Evolutionary conservation across 2,329 filamentous ascomycete genomes (phyloP).

Genomic region (Podosphaera aphanis): DNA sequence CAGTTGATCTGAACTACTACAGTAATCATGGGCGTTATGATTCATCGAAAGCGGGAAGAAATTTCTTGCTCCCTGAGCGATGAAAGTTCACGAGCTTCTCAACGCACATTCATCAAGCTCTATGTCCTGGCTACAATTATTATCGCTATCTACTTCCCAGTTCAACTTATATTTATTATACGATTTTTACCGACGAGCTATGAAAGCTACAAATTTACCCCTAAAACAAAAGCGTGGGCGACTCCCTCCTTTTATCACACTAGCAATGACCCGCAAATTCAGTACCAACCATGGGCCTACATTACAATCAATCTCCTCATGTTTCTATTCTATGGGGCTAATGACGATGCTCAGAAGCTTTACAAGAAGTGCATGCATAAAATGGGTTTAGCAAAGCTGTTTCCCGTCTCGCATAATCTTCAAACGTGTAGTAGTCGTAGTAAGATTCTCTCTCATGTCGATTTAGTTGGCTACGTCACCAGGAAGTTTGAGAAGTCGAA

Average conservation of each 20-base stretch:
- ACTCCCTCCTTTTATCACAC: conserved; percentile 18
- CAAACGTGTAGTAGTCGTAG: background rate
- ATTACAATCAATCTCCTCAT: conserved; percentile 28
- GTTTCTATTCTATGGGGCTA: conserved; percentile 42
- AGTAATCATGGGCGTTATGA: conserved; percentile 36
- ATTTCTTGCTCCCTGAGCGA: conserved; percentile 31
- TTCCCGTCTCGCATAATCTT: conserved; percentile 4
- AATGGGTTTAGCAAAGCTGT: conserved; percentile 9
- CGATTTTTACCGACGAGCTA: conserved; percentile 19
- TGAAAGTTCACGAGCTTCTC: conserved; percentile 26
- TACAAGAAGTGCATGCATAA: conserved; percentile 18
- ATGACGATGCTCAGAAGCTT: conserved; percentile 31
- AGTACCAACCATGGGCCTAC: conserved; percentile 33
- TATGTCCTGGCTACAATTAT: conserved; percentile 30
- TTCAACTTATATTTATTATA: conserved; percentile 27
- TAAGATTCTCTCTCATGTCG: background rate
- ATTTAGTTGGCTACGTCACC: conserved; percentile 1
- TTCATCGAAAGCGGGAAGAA: conserved; percentile 33
- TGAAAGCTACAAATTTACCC: background rate
- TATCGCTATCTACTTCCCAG: conserved; percentile 27
- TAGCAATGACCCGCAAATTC: conserved; percentile 17
- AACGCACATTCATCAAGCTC: conserved; percentile 36
- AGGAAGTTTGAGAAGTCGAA: background rate
- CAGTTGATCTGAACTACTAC: background rate
- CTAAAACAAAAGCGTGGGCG: background rate